Percentiles rank a stretch among this genome's conserved stretches.
These are phyloP conservation scores for Gossypium anomalum DNA, from an alignment of 345 rosid genomes.

Conservation along the genomic window DNA sequence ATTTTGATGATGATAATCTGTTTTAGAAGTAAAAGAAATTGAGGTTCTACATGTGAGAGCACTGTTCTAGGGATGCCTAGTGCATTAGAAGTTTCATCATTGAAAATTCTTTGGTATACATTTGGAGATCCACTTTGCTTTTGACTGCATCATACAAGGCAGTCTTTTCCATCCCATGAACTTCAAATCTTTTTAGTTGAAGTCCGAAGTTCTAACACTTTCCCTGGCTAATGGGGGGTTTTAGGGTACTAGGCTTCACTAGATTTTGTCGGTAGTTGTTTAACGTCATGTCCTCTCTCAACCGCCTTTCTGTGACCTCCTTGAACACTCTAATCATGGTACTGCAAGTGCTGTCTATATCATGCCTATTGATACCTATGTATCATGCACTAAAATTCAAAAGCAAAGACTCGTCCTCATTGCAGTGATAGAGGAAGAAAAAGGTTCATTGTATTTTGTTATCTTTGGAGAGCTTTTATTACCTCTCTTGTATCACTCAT, in stretches of 20 bases:
- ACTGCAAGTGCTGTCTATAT: background rate
- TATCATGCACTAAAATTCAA: background rate
- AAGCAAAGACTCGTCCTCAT: background rate
- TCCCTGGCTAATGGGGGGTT: background rate
- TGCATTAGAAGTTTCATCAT: background rate
- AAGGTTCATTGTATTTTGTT: background rate
- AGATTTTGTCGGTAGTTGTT: background rate
- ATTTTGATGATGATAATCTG: background rate
- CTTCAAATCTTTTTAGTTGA: background rate
- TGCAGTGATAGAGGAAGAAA: background rate
- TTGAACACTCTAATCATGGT: background rate
- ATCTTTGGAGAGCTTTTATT: background rate
- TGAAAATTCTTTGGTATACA: background rate
- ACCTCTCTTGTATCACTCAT: no score
- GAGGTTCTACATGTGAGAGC: background rate
- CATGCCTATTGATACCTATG: no score
- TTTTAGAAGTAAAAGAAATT: slow-evolving; percentile 3
- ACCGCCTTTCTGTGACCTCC: no score
- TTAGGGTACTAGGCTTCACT: background rate
- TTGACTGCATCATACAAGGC: background rate
- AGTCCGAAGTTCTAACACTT: background rate
- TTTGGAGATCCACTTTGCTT: background rate
- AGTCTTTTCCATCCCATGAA: background rate
- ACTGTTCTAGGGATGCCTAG: background rate
- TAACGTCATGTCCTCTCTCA: background rate